Evolutionary conservation across 2,329 filamentous ascomycete genomes (phyloP).

Genomic region (Colletotrichum musae): DNA sequence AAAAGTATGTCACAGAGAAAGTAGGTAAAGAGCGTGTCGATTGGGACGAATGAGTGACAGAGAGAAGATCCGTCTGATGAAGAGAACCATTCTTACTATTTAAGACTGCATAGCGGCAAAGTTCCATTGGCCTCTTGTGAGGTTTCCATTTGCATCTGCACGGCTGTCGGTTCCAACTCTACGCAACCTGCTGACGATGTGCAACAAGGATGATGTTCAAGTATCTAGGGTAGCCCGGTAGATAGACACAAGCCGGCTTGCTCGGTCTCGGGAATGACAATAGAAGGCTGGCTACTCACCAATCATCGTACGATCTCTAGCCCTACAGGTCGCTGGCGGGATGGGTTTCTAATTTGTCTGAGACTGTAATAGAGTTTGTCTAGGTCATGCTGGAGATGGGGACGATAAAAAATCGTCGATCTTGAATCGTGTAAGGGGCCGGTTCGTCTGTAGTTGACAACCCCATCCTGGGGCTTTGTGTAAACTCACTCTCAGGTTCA

Average conservation of each 20-base stretch:
- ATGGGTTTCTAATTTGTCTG: slow-evolving; percentile 16
- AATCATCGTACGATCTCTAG: background rate
- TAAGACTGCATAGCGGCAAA: background rate
- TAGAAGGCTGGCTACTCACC: background rate
- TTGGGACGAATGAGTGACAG: slow-evolving; percentile 7
- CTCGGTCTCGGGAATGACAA: slow-evolving; percentile 1
- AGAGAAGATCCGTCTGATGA: background rate
- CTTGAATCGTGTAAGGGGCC: slow-evolving; percentile 10
- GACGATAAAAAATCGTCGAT: background rate
- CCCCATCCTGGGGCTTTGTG: background rate
- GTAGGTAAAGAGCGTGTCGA: slow-evolving; percentile 13
- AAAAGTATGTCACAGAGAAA: background rate
- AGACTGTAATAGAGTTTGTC: slow-evolving; percentile 16
- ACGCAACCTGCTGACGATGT: slow-evolving; percentile 11
- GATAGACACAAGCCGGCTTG: background rate
- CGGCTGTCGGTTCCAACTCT: background rate
- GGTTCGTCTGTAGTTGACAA: slow-evolving; percentile 14
- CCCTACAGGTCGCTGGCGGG: background rate
- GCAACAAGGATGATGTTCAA: background rate
- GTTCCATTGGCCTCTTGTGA: background rate
- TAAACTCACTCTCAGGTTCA: no score
- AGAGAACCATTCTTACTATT: background rate
- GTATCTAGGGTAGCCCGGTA: no score
- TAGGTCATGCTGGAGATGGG: background rate
- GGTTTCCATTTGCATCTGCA: background rate